phyloP scores from a whole-genome alignment of 306 rosid species.

The Dalbergia cochinchinensis region DNA sequence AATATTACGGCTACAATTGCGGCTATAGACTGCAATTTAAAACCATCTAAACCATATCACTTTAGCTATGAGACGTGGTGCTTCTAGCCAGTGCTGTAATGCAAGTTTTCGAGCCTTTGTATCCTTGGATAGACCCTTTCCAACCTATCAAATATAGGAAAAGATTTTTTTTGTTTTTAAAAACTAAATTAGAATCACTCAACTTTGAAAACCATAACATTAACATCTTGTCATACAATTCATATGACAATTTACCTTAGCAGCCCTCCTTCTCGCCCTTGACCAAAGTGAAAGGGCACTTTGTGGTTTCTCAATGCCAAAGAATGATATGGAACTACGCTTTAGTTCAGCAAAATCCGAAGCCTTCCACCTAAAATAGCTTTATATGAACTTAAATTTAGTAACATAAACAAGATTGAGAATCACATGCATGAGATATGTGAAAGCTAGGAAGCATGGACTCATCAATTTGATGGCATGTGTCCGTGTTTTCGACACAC shows the following conservation, averaged over 20 bases:
- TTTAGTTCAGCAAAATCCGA: constrained; percentile 87
- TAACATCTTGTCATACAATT: constrained; percentile 9
- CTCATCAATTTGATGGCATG: too few relatives aligned
- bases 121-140: constrained; percentile 89
- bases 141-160: constrained; percentile 60
- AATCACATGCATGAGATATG: background rate
- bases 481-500: too few relatives aligned
- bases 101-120: constrained; percentile 85
- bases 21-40: too few relatives aligned
- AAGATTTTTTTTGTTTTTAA: background rate
- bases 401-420: background rate
- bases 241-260: constrained; percentile 62
- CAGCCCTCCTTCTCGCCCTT: constrained; percentile 82
- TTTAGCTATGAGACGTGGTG: constrained; percentile 63
- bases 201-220: constrained; percentile 1
- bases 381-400: constrained; percentile 15
- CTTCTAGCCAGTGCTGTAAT: constrained; percentile 94
- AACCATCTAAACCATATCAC: background rate
- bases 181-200: constrained; percentile 18
- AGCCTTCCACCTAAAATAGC: constrained; percentile 73
- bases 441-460: background rate
- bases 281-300: constrained; percentile 84
- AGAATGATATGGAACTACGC: constrained; percentile 85
- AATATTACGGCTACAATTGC: too few relatives aligned
- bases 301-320: constrained; percentile 79